Conservation (phyloP, 352 stramenopile species). For the Phytophthora agathidicida region DNA sequence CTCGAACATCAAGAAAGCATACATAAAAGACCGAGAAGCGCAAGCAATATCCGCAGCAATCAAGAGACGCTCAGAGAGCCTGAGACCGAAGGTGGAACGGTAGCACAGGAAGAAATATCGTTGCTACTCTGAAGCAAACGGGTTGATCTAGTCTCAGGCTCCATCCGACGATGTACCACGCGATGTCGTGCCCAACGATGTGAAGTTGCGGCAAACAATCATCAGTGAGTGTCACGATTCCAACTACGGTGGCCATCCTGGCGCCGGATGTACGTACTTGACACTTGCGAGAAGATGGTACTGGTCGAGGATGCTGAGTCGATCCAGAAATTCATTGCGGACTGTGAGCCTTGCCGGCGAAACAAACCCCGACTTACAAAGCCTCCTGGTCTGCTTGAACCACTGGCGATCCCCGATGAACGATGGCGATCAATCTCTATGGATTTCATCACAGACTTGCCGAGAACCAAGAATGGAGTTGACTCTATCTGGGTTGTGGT, state of each 20-base stretch:
- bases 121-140: neutral
- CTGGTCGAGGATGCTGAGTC: conserved; percentile 16
- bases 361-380: conserved; percentile 19
- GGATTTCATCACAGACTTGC: no score
- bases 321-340: conserved; percentile 11
- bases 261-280: conserved; percentile 9
- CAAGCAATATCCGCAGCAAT: neutral
- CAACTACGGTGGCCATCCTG: conserved; percentile 17
- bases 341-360: conserved; percentile 19
- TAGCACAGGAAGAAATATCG: neutral
- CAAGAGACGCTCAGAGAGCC: neutral
- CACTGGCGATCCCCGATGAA: neutral
- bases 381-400: conserved; percentile 9
- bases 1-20: neutral
- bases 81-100: neutral
- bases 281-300: conserved; percentile 9
- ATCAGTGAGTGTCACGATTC: conserved; percentile 11
- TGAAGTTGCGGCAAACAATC: conserved; percentile 6
- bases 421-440: no score
- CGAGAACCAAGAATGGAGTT: no score
- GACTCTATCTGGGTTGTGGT: no score
- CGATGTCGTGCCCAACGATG: conserved; percentile 13
- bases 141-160: conserved; percentile 3
- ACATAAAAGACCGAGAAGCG: neutral
- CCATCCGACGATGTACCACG: conserved; percentile 8